Evolutionary conservation across 805 yeast species (phyloP), one percentile per base, ranked within the genome.

Genomic region (Cephaloascus fragrans): DNA sequence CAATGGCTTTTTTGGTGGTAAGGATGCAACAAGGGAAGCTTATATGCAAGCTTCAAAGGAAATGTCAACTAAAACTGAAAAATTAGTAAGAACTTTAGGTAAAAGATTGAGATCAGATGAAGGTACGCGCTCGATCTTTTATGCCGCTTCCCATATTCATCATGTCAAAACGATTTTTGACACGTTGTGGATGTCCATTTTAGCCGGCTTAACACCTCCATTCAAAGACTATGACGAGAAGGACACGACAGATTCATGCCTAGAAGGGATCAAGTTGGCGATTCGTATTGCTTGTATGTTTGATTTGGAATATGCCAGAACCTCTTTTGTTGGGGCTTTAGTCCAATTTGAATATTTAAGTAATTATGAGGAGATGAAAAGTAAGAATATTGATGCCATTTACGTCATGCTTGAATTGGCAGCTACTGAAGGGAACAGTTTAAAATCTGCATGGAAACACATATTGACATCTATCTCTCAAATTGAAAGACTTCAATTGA

Each of bases 151-250:
- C 2, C 90, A 84, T 51, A 75, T 84, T 14, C 94, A 87, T 48
- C 96, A 90, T 55, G 95, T 90, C 14, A 82, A 75, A 54, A 89
- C 97, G 1, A 85, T 94, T 53, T 90, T 93, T 61, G 96, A 90
- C 50, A 86, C 86, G 15, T 64, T 84, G 34, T 93, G 99, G 99
- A 89, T 94, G 96, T 87, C 97, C 0, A 75, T 93, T 36, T 69
- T 93, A 47, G 97, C 97, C 4, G 97, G 95, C 1, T 68, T 93
- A 37, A 88, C 97, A 0, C 90, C 94, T 3, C 95, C 96, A 4
- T 88, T 89, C 65, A 87, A 83, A 53, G 96, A 87, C 40, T 80
- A 82, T 45, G 88, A 84, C 47, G 93, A 85, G 47, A 72, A 69
- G 17, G 87, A 80, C 39, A 72, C 83, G 9, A 73, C 84, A 3